A percentile compares a stretch with the other conserved stretches of the same genome.
phyloP scores from a whole-genome alignment of 257 asterid genomes.

The Solanum chmielewskii region DNA sequence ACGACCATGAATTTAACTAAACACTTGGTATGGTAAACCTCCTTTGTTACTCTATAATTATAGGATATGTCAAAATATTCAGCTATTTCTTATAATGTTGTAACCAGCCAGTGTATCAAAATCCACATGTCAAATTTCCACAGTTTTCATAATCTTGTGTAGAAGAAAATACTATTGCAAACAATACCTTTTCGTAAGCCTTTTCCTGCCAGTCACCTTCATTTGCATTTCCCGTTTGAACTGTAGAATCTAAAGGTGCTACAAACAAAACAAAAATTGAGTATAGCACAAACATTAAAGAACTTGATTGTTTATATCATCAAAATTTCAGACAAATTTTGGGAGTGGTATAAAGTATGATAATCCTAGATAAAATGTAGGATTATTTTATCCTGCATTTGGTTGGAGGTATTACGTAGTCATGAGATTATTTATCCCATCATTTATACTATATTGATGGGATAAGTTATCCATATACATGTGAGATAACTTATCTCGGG shows the following conservation, averaged over 20 bases:
- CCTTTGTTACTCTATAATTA: not conserved
- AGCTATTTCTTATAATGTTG: not conserved
- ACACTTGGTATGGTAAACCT: not conserved
- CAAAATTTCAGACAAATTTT: not conserved
- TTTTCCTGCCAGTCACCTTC: constrained; percentile 92
- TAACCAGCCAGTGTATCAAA: not conserved
- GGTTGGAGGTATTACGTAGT: no score
- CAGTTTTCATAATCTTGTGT: not conserved
- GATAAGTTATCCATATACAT: no score
- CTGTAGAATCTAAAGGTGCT: constrained; percentile 65
- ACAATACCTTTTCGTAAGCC: constrained; percentile 50
- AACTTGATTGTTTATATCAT: not conserved
- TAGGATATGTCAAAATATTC: not conserved
- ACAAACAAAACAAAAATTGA: not conserved
- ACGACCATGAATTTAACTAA: not conserved
- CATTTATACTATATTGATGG: no score
- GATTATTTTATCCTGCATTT: no score
- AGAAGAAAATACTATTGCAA: not conserved
- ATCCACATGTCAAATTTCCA: not conserved
- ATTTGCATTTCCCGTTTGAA: constrained; percentile 55
- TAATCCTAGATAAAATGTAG: no score
- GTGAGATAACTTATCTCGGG: no score
- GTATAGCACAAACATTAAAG: not conserved
- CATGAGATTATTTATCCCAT: no score
- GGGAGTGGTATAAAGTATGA: not conserved